Conservation (phyloP, 352 stramenopile species). For the Globisporangium ultimum region DNA sequence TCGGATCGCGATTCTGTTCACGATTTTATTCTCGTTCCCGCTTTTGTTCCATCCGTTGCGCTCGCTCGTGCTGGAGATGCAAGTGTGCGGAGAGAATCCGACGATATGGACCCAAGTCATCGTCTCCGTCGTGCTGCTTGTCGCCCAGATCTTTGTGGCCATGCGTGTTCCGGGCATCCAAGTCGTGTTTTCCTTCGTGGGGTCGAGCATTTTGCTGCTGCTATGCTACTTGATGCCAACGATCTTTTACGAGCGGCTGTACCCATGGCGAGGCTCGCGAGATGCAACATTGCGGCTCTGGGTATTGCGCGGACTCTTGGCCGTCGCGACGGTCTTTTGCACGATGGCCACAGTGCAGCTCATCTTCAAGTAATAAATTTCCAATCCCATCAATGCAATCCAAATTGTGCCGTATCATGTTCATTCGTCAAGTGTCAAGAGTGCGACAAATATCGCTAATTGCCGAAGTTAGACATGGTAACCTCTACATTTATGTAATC, state of each 20-base stretch:
- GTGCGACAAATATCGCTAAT: background rate
- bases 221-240: slow-evolving; percentile 71
- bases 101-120: slow-evolving; percentile 20
- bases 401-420: background rate
- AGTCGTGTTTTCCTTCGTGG: slow-evolving; percentile 78
- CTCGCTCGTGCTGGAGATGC: slow-evolving; percentile 62
- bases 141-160: slow-evolving; percentile 44
- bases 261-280: slow-evolving; percentile 33
- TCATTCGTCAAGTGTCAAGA: no score
- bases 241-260: slow-evolving; percentile 52
- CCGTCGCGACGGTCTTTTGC: slow-evolving; percentile 50
- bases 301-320: slow-evolving; percentile 24
- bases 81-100: slow-evolving; percentile 19
- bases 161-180: slow-evolving; percentile 53
- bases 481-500: background rate
- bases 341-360: slow-evolving; percentile 54
- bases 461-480: background rate
- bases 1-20: slow-evolving; percentile 60
- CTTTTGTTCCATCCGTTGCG: slow-evolving; percentile 69
- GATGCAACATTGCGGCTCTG: slow-evolving; percentile 24
- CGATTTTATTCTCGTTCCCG: slow-evolving; percentile 75
- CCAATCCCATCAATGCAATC: background rate
- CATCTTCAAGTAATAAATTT: slow-evolving; percentile 10
- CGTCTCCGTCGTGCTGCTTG: slow-evolving; percentile 41
- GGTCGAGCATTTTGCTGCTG: slow-evolving; percentile 65